Conservation (phyloP, 164 flowering plant genomes). For the Nymphaea colorata region DNA sequence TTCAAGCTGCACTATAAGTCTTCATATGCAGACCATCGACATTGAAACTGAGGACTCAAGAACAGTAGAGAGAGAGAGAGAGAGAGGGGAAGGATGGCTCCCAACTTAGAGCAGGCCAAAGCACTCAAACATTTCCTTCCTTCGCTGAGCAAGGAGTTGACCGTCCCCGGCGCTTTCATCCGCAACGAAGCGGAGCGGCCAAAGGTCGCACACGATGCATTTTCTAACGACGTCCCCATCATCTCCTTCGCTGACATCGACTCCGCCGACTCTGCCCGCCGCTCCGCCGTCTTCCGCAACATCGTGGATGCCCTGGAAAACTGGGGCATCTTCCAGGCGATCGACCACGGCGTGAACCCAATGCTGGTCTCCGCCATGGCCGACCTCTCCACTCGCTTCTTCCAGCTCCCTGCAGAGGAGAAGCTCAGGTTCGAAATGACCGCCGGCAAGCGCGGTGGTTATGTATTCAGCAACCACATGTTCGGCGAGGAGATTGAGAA, state of each 20-base stretch:
- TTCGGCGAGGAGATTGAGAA: constrained; percentile 18
- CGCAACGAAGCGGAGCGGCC: constrained; percentile 83
- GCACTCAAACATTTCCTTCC: constrained; percentile 4
- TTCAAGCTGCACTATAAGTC: too few relatives aligned
- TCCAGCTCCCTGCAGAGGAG: constrained; percentile 60
- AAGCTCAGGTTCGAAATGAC: constrained; percentile 77
- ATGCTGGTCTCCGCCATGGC: constrained; percentile 46
- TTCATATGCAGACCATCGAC: too few relatives aligned
- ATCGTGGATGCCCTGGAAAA: constrained; percentile 76
- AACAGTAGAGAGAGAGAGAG: too few relatives aligned
- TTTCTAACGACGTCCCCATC: constrained; percentile 67
- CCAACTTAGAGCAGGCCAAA: too few relatives aligned
- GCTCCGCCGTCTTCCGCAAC: constrained; percentile 40
- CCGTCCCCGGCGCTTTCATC: constrained; percentile 38
- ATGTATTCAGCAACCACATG: constrained; percentile 71
- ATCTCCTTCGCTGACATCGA: constrained; percentile 61
- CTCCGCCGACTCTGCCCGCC: constrained; percentile 40
- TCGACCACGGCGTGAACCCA: constrained; percentile 69
- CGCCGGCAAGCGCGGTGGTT: constrained; percentile 78
- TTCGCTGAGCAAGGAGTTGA: constrained; percentile 22
- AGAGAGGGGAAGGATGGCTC: too few relatives aligned
- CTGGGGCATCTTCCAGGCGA: constrained; percentile 78
- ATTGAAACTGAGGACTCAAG: too few relatives aligned
- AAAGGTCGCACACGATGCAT: constrained; percentile 54
- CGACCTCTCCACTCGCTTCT: constrained; percentile 47